Conservation (phyloP, 2,329 filamentous ascomycete genomes). For the Sclerotinia borealis region DNA sequence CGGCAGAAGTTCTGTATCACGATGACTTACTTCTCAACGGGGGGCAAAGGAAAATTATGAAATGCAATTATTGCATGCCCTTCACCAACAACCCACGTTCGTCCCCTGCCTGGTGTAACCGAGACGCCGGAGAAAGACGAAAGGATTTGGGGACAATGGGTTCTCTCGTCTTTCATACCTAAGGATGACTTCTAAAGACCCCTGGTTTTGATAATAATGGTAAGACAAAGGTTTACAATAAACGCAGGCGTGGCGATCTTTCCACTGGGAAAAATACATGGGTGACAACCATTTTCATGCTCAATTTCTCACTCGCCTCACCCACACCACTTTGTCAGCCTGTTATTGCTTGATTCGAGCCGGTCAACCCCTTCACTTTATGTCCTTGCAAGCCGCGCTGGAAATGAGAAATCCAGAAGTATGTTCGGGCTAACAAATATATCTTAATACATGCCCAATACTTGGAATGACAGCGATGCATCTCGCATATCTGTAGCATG, state of each 20-base stretch:
- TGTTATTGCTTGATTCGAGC: background rate
- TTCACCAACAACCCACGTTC: conserved; percentile 5
- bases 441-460: conserved; percentile 10
- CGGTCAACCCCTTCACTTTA: background rate
- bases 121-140: background rate
- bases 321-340: conserved; percentile 3
- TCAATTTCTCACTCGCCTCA: background rate
- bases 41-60: conserved; percentile 2
- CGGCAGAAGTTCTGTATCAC: conserved; percentile 6
- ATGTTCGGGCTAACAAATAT: background rate
- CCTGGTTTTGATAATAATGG: background rate
- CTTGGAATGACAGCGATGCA: background rate
- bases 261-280: conserved; percentile 8
- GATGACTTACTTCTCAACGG: conserved; percentile 1
- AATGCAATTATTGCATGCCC: conserved; percentile 5
- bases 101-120: conserved; percentile 10
- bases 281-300: conserved; percentile 1
- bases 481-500: background rate
- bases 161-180: background rate
- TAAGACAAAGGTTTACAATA: conserved; percentile 6
- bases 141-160: background rate
- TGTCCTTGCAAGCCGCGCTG: conserved; percentile 12
- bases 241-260: conserved; percentile 10
- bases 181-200: background rate
- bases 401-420: conserved; percentile 9